Conservation (phyloP, 176 grass and related monocot genomes). For the Aegilops speltoides region DNA sequence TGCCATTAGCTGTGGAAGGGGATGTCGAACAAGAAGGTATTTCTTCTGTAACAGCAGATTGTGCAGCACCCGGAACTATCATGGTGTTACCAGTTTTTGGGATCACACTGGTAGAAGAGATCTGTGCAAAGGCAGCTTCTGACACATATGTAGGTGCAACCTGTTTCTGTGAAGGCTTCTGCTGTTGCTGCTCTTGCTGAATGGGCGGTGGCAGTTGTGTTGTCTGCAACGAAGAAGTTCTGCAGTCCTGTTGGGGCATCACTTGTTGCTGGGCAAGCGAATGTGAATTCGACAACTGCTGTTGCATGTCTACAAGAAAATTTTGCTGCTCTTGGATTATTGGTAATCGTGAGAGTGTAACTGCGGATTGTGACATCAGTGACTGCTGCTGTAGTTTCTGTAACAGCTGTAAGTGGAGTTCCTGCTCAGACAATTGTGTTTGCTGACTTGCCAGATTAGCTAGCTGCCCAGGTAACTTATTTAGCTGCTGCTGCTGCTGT, state of each 20-base stretch:
- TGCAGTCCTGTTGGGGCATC: slow-evolving; percentile 47
- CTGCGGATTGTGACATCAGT: slow-evolving; percentile 53
- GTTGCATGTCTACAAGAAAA: slow-evolving; percentile 62
- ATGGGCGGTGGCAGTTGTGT: slow-evolving; percentile 9
- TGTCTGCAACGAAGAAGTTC: slow-evolving; percentile 44
- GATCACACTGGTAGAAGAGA: slow-evolving; percentile 34
- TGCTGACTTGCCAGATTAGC: slow-evolving; percentile 64
- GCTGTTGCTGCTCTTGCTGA: slow-evolving; percentile 49
- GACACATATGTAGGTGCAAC: slow-evolving; percentile 38
- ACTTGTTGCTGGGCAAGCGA: slow-evolving; percentile 62
- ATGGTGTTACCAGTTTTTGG: slow-evolving; percentile 47
- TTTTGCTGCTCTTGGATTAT: slow-evolving; percentile 85
- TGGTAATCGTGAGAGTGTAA: slow-evolving; percentile 52
- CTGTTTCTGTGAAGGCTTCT: slow-evolving; percentile 67
- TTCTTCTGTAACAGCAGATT: slow-evolving; percentile 84
- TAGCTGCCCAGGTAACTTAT: slow-evolving; percentile 55
- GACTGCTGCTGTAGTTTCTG: slow-evolving; percentile 82
- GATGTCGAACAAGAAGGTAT: slow-evolving; percentile 87
- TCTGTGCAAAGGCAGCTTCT: slow-evolving; percentile 43
- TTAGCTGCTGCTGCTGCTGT: slow-evolving; percentile 58
- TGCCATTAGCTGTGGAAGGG: slow-evolving; percentile 65
- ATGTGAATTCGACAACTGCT: slow-evolving; percentile 55
- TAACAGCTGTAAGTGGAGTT: slow-evolving; percentile 76
- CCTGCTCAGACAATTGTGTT: slow-evolving; percentile 59
- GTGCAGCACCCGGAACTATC: slow-evolving; percentile 45